These are phyloP conservation scores for Yamadazyma ubonensis DNA, from an alignment of 805 yeast species.

Conservation along the genomic window DNA sequence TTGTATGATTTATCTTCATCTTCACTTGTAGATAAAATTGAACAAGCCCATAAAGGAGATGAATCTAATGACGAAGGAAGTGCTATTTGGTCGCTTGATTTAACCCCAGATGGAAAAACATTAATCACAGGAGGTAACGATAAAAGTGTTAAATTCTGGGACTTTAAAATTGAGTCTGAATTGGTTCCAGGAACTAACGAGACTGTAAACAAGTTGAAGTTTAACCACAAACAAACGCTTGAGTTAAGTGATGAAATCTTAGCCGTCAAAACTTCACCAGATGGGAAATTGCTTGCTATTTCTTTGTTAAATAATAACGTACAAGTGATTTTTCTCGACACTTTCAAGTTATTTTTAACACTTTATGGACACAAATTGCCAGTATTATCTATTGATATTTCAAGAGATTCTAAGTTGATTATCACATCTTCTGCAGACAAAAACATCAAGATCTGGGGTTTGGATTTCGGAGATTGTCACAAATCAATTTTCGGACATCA, in stretches of 20 bases:
- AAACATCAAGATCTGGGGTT: slow-evolving; percentile 96
- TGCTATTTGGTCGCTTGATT: slow-evolving; percentile 88
- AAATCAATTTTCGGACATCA: slow-evolving; percentile 95
- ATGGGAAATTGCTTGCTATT: slow-evolving; percentile 71
- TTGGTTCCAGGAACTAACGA: slow-evolving; percentile 65
- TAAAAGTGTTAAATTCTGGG: slow-evolving; percentile 87
- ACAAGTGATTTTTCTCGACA: slow-evolving; percentile 84
- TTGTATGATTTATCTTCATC: slow-evolving; percentile 86
- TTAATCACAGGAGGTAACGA: slow-evolving; percentile 94
- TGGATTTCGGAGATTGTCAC: slow-evolving; percentile 99
- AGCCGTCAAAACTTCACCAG: slow-evolving; percentile 77
- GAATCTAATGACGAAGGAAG: slow-evolving; percentile 32
- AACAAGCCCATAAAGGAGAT: slow-evolving; percentile 58
- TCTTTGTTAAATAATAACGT: slow-evolving; percentile 93
- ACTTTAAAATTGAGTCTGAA: slow-evolving; percentile 65
- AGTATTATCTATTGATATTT: slow-evolving; percentile 87
- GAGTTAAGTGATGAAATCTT: slow-evolving; percentile 86
- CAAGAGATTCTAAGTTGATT: slow-evolving; percentile 81
- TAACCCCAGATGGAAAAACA: slow-evolving; percentile 80
- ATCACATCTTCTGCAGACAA: slow-evolving; percentile 96
- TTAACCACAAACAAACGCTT: slow-evolving; percentile 75
- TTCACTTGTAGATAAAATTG: slow-evolving; percentile 63
- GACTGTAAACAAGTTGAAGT: slow-evolving; percentile 51
- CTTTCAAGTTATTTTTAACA: slow-evolving; percentile 83
- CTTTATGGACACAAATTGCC: slow-evolving; percentile 96